Conservation (phyloP, 164 flowering plant species). For the Platanus orientalis region DNA sequence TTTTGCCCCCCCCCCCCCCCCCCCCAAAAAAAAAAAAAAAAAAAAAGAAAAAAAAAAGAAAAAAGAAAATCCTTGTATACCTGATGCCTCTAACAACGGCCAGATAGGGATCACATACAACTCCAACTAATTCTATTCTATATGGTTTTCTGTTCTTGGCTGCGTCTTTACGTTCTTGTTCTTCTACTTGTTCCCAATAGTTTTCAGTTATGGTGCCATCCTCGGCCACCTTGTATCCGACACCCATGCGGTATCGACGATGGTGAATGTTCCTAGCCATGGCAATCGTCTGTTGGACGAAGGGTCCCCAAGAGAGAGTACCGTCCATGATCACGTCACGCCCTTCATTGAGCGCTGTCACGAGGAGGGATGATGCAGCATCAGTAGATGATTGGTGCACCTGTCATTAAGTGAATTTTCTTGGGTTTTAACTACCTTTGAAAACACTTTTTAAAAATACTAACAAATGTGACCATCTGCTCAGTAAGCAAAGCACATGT, state of each 20-base stretch:
- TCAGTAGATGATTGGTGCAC: constrained; percentile 95
- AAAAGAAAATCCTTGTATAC: constrained; percentile 26
- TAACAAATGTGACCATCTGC: too few relatives aligned
- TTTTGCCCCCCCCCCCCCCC: too few relatives aligned
- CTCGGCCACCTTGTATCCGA: constrained; percentile 60
- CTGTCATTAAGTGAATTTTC: constrained; percentile 23
- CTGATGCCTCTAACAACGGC: constrained; percentile 94
- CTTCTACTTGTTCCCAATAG: constrained; percentile 72
- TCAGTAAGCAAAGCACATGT: too few relatives aligned
- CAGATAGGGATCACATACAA: constrained; percentile 78
- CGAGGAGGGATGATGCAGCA: constrained; percentile 93
- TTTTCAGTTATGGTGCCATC: constrained; percentile 71
- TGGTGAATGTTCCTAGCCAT: constrained; percentile 88
- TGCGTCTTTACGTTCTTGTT: constrained; percentile 27
- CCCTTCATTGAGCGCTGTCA: constrained; percentile 91
- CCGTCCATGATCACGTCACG: constrained; percentile 97
- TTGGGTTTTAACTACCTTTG: too few relatives aligned
- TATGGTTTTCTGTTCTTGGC: constrained; percentile 52
- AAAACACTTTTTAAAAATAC: too few relatives aligned
- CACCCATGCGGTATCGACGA: constrained; percentile 80
- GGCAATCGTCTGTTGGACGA: constrained; percentile 70
- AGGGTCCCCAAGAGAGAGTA: constrained; percentile 86
- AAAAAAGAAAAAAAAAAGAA: too few relatives aligned
- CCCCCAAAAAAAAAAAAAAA: too few relatives aligned
- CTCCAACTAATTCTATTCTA: constrained; percentile 89